A percentile compares a stretch with the other conserved stretches of the same genome.
phyloP scores from a whole-genome alignment of 305 asterid species.

The Vinca major region DNA sequence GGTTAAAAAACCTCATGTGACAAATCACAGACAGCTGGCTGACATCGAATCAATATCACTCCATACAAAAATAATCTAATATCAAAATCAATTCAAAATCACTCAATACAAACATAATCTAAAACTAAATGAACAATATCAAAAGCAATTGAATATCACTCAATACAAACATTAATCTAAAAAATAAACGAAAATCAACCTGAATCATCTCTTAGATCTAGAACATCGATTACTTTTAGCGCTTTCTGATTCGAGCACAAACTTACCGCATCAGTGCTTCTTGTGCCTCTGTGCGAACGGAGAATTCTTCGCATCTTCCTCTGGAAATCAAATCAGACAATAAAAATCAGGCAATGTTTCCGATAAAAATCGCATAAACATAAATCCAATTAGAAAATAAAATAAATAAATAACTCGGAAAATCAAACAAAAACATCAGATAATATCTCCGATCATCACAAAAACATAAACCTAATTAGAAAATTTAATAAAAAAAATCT shows the following conservation, averaged over 20 bases:
- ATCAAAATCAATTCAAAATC: no score
- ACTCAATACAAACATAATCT: no score
- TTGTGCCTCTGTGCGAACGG: conserved; percentile 42
- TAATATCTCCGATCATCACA: not conserved
- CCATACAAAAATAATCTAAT: not conserved
- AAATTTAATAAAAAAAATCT: no score
- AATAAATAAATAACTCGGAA: not conserved
- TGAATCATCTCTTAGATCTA: not conserved
- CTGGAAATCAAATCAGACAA: conserved; percentile 22
- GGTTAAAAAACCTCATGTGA: not conserved
- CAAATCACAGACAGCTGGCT: not conserved
- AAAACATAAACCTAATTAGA: not conserved
- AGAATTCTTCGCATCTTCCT: conserved; percentile 55
- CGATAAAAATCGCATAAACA: no score
- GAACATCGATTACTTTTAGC: conserved; percentile 3
- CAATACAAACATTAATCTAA: no score
- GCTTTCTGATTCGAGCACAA: not conserved
- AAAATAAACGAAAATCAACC: not conserved
- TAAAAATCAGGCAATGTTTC: no score
- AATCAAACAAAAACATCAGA: not conserved
- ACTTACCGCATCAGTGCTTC: conserved; percentile 29
- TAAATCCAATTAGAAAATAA: no score
- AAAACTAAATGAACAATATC: not conserved
- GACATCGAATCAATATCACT: not conserved
- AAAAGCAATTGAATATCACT: not conserved